Evolutionary conservation across 345 rosid genomes (phyloP), one percentile per base, ranked within the genome.

Genomic region (Lepidium didymum): DNA sequence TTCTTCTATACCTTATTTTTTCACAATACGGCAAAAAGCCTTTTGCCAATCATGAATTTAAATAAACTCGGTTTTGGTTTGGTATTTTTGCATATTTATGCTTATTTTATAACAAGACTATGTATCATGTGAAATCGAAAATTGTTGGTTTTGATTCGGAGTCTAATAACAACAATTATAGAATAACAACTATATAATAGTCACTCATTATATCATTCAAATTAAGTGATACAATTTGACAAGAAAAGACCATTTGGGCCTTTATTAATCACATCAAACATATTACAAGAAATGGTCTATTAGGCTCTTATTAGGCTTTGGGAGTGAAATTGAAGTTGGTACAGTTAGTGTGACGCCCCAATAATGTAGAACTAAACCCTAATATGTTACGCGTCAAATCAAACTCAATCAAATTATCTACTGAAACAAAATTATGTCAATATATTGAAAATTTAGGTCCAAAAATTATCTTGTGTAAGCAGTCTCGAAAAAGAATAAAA

Each of bases 311-410:
- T 49, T 29, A 85, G 8, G 78, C 69, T 12, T 35, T 78, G 64
- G 82, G 68, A 37, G 90, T 83, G 81, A 83, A 83, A 81, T 86
- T 86, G 77, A 90, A 86, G 75, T 86, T 82, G 77, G 87, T 75
- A 67, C 95, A 86, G 2, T 70, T 84, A 4, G 88, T 87, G 8
- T n/a, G 79, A 62, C 82, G 78, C 2, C 83, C 76, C 59, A 80
- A 37, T 9, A 90, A 74, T 0, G 88, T 75, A 27, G 85, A 81
- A 66, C 88, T 78, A 69, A 90, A 90, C 2, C 96, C 96, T 0
- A 84, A 76, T 71, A 70, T 83, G 36, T 90, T 86, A 15, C 61
- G 42, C 1, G 86, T 86, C 68, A 82, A 76, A 80, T 90, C 89
- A 16, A 90, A 75, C 67, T 87, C 85, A 10, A 87, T n/a, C 33